phyloP scores from a whole-genome alignment of 192 early-diverging fungal species.

The Gaertneriomyces semiglobifer region DNA sequence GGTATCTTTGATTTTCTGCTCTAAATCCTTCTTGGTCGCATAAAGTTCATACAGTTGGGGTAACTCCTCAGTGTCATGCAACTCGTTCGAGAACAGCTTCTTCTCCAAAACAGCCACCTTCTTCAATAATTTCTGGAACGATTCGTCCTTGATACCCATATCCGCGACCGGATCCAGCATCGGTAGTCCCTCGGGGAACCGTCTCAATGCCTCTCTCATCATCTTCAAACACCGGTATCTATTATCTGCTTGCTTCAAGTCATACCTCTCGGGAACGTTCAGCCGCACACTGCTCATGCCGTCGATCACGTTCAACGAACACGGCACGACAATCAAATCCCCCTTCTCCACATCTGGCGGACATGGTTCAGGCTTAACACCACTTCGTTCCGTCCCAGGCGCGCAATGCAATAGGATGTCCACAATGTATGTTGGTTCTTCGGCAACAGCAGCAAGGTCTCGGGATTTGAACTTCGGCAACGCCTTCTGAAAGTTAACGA shows the following conservation, averaged over 20 bases:
- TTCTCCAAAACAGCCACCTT: slow-evolving; percentile 73
- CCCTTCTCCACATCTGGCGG: slow-evolving; percentile 48
- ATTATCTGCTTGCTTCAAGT: slow-evolving; percentile 55
- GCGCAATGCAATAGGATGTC: slow-evolving; percentile 84
- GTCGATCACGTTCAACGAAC: slow-evolving; percentile 69
- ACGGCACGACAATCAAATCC: slow-evolving; percentile 73
- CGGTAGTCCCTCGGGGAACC: slow-evolving; percentile 76
- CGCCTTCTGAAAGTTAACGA: slow-evolving; percentile 69
- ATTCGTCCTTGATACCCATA: slow-evolving; percentile 79
- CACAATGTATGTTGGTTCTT: slow-evolving; percentile 67
- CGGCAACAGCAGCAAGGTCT: slow-evolving; percentile 29
- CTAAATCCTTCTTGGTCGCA: slow-evolving; percentile 60
- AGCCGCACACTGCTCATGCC: slow-evolving; percentile 72
- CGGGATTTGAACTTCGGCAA: slow-evolving; percentile 34
- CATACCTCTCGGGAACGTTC: slow-evolving; percentile 56
- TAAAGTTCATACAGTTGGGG: slow-evolving; percentile 60
- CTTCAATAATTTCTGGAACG: slow-evolving; percentile 67
- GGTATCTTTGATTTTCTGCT: slow-evolving; percentile 57
- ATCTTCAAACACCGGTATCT: slow-evolving; percentile 62
- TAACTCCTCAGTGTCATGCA: slow-evolving; percentile 56
- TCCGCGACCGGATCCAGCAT: slow-evolving; percentile 84
- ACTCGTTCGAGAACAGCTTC: slow-evolving; percentile 58
- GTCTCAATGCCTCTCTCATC: slow-evolving; percentile 65
- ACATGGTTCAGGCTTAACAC: slow-evolving; percentile 55
- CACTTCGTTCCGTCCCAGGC: slow-evolving; percentile 52